Conservation (phyloP, 441 rosid genomes). For the Daphne laureola region DNA sequence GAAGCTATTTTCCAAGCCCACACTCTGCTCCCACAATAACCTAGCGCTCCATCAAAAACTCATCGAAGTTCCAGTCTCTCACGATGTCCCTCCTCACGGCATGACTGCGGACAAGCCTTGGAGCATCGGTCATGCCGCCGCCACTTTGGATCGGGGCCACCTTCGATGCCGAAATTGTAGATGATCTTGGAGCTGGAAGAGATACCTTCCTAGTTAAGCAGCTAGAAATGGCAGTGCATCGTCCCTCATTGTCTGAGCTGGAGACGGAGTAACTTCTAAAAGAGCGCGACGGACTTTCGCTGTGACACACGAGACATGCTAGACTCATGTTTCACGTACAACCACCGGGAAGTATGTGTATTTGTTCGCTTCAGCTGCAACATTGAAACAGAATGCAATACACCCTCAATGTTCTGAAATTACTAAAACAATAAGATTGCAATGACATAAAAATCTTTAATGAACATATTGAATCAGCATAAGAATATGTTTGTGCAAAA, state of each 20-base stretch:
- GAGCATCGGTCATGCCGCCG: constrained; percentile 43
- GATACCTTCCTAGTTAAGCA: constrained; percentile 61
- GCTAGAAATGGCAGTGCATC: constrained; percentile 64
- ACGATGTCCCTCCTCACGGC: constrained; percentile 88
- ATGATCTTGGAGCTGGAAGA: constrained; percentile 48
- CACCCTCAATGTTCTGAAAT: too few species aligned
- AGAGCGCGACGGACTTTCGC: constrained; percentile 85
- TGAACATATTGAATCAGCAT: too few species aligned
- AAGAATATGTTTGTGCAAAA: too few species aligned
- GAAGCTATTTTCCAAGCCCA: constrained; percentile 17
- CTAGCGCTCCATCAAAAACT: constrained; percentile 43
- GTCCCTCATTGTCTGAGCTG: constrained; percentile 81
- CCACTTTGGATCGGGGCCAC: constrained; percentile 74
- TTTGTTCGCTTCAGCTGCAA: constrained; percentile 1
- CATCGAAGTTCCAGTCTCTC: constrained; percentile 90
- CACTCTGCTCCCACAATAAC: constrained; percentile 3
- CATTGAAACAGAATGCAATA: not conserved
- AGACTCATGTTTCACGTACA: constrained; percentile 45
- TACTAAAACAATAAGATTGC: too few species aligned
- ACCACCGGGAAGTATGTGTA: not conserved
- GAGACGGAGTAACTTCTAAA: constrained; percentile 87
- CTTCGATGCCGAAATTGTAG: constrained; percentile 57
- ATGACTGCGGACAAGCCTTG: constrained; percentile 73
- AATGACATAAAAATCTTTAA: too few species aligned
- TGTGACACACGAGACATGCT: constrained; percentile 80